A percentile compares a stretch with the other conserved stretches of the same genome.
phyloP scores from a whole-genome alignment of 2,329 filamentous ascomycete genomes.

The Myriosclerotinia scirpicola region DNA sequence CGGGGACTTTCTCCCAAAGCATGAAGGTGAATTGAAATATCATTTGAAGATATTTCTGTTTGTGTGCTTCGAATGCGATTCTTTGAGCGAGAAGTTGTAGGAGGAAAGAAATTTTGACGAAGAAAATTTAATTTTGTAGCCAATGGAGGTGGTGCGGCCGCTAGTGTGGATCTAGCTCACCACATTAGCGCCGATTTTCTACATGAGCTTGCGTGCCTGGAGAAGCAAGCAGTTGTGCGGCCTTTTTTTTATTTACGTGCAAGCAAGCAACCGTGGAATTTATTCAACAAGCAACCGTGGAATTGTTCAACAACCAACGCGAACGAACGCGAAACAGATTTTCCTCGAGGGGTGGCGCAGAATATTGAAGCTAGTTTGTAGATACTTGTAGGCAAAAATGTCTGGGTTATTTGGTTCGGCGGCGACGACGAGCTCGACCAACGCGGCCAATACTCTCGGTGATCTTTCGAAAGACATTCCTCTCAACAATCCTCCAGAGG shows the following conservation, averaged over 20 bases:
- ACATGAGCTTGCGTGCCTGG: constrained; percentile 8
- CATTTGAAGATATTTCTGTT: constrained; percentile 61
- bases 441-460: constrained; percentile 72
- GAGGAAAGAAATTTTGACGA: constrained; percentile 36
- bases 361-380: constrained; percentile 2
- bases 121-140: constrained; percentile 21
- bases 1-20: constrained; percentile 99
- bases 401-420: constrained; percentile 59
- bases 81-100: constrained; percentile 87
- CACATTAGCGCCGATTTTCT: constrained; percentile 14
- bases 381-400: constrained; percentile 49
- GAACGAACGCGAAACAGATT: constrained; percentile 17
- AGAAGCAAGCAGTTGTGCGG: background rate
- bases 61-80: constrained; percentile 99
- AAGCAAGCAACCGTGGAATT: constrained; percentile 17
- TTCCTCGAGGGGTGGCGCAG: constrained; percentile 2
- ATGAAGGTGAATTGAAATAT: constrained; percentile 41
- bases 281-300: background rate
- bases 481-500: constrained; percentile 75
- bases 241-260: constrained; percentile 19
- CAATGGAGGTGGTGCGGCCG: constrained; percentile 13
- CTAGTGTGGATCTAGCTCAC: constrained; percentile 14
- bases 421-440: constrained; percentile 47
- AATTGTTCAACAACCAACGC: constrained; percentile 9
- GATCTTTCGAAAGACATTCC: constrained; percentile 89